phyloP scores from a whole-genome alignment of 768 basidiomycete genomes.

The Calocera cornea region DNA sequence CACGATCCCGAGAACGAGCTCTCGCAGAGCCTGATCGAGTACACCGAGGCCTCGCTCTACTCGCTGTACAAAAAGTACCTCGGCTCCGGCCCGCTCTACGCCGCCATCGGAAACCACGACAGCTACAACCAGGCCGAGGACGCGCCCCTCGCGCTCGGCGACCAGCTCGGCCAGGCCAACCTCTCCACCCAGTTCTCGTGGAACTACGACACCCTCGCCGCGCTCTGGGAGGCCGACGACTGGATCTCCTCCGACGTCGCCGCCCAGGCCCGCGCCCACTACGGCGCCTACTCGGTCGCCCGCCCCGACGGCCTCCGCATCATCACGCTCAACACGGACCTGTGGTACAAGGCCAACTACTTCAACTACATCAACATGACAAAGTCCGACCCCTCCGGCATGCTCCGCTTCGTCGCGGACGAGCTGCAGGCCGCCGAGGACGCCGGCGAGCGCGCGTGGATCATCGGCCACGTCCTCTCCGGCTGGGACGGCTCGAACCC shows the following conservation, averaged over 20 bases:
- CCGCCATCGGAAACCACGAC: conserved; percentile 66
- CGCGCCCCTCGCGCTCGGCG: conserved; percentile 12
- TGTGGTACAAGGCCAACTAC: conserved; percentile 50
- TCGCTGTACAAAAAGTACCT: conserved; percentile 51
- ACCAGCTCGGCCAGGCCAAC: conserved; percentile 12
- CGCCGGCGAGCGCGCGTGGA: conserved; percentile 48
- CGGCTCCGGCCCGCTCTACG: conserved; percentile 58
- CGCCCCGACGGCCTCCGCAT: conserved; percentile 52
- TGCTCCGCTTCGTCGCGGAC: conserved; percentile 64
- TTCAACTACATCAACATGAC: conserved; percentile 70
- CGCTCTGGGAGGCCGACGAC: conserved; percentile 53
- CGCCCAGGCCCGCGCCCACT: conserved; percentile 48
- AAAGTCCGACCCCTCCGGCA: conserved; percentile 53
- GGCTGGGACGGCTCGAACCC: conserved; percentile 62
- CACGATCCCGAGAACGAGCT: conserved; percentile 56
- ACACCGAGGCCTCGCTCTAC: conserved; percentile 54
- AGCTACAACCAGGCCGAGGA: conserved; percentile 41
- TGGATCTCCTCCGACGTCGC: conserved; percentile 53
- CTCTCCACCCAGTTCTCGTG: conserved; percentile 18
- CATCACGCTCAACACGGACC: conserved; percentile 62
- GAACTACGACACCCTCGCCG: conserved; percentile 65
- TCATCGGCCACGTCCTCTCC: conserved; percentile 42
- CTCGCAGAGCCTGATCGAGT: conserved; percentile 39
- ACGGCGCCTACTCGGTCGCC: conserved; percentile 57
- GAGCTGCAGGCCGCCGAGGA: conserved; percentile 71